phyloP scores from a whole-genome alignment of 228 moss, liverwort and hornwort genomes.

The Sphagnum fallax region DNA sequence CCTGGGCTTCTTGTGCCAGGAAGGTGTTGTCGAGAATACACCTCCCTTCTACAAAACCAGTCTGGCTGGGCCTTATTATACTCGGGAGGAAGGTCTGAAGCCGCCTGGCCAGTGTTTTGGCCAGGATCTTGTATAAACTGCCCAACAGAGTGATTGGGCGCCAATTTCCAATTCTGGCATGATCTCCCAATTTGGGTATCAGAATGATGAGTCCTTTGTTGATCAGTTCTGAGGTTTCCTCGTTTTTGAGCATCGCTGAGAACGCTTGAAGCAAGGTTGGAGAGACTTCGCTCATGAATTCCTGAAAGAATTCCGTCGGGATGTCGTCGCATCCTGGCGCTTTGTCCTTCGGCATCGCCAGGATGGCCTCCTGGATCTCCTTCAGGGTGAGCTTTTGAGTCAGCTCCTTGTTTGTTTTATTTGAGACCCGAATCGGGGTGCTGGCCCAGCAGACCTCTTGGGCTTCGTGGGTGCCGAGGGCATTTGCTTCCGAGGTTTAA shows the following conservation, averaged over 20 bases:
- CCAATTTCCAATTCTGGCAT: neutral
- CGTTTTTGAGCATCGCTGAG: too few species aligned
- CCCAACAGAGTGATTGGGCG: neutral
- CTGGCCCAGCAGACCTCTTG: too few species aligned
- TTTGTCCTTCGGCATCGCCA: neutral
- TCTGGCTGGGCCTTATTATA: neutral
- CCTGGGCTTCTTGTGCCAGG: conserved; percentile 1
- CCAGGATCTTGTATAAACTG: neutral
- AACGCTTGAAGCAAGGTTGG: too few species aligned
- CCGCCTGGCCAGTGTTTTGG: neutral
- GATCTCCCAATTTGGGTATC: neutral
- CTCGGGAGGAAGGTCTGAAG: neutral
- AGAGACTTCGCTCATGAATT: too few species aligned
- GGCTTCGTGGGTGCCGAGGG: neutral
- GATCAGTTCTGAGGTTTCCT: too few species aligned
- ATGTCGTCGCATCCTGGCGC: neutral
- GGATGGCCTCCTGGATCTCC: too few species aligned
- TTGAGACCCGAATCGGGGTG: too few species aligned
- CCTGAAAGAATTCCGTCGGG: neutral
- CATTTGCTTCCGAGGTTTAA: neutral
- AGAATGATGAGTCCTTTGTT: neutral
- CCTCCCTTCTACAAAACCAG: neutral
- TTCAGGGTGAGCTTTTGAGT: too few species aligned
- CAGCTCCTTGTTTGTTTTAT: neutral
- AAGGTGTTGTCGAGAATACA: conserved; percentile 3